A percentile compares a stretch with the other conserved stretches of the same genome.
phyloP scores from a whole-genome alignment of 306 rosid species.

The Lathyrus aphaca region DNA sequence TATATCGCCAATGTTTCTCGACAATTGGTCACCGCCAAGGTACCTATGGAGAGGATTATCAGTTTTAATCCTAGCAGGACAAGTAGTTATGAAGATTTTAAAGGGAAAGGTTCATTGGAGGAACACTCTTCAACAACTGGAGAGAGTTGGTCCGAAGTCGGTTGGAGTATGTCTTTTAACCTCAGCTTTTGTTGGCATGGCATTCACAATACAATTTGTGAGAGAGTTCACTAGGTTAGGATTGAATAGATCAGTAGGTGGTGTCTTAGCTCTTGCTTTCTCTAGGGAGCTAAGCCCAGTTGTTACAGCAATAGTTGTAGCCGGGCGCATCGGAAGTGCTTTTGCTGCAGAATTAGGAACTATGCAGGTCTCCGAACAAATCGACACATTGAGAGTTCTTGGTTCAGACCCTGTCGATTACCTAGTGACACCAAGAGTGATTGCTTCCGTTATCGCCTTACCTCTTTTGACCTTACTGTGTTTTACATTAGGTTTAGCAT shows the following conservation, averaged over 20 bases:
- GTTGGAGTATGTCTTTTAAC: slow-evolving; percentile 94
- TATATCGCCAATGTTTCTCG: slow-evolving; percentile 43
- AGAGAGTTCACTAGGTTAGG: slow-evolving; percentile 94
- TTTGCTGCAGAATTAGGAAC: slow-evolving; percentile 98
- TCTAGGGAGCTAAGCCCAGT: slow-evolving; percentile 97
- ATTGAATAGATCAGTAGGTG: slow-evolving; percentile 89
- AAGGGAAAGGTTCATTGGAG: slow-evolving; percentile 85
- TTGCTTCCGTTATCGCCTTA: slow-evolving; percentile 76
- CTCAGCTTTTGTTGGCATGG: slow-evolving; percentile 97
- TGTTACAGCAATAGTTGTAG: slow-evolving; percentile 86
- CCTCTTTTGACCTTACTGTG: slow-evolving; percentile 88
- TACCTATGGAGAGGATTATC: slow-evolving; percentile 92
- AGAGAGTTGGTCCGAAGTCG: slow-evolving; percentile 92
- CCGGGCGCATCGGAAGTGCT: slow-evolving; percentile 95
- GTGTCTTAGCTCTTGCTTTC: slow-evolving; percentile 94
- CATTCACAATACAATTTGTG: slow-evolving; percentile 90
- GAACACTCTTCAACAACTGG: slow-evolving; percentile 89
- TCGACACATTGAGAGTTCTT: slow-evolving; percentile 86
- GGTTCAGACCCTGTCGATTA: slow-evolving; percentile 92
- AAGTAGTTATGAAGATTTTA: slow-evolving; percentile 69
- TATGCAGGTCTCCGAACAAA: slow-evolving; percentile 99
- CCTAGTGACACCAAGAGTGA: slow-evolving; percentile 90
- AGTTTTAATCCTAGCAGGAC: slow-evolving; percentile 76
- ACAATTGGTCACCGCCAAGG: slow-evolving; percentile 85
- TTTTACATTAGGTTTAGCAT: slow-evolving; percentile 86